Evolutionary conservation across 1,139 yeast species (phyloP), one percentile per base, ranked within the genome.

Genomic region (Suhomyces chickasaworum): DNA sequence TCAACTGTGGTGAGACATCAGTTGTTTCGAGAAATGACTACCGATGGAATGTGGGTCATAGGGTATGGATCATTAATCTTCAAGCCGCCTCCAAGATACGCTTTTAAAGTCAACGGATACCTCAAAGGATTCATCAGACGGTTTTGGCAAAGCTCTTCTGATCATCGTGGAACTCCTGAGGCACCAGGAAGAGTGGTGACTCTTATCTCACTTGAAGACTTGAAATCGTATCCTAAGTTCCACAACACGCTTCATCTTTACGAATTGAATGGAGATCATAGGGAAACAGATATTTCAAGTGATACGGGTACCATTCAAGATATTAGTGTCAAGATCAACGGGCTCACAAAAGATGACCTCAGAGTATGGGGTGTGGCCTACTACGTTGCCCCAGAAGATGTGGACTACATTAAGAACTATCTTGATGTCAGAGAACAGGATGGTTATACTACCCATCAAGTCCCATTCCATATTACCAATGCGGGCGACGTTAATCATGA

Each of bases 51-150:
- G 54, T 90, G 96, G 96, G 78, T 91, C 15, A 84, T 90, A 21
- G 97, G 97, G 3, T 91, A 91, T 60, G 98, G 98, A 1, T 87
- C 96, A 0, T 71, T 91, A 45, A 83, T 91, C 21, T 91, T 86
- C 75, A 91, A 90, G 60, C 97, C 97, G 0, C 97, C 97, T 0
- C 93, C 96, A 18, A 80, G 81, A 49, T 67, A 65, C 36, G 75
- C 78, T 16, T 75, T 78, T 52, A 70, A 81, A 35, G 81, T 87
- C 7, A 83, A 89, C 0, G 97, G 97, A 0, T 80, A 83, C 50
- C 73, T 91, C 23, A 74, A 76, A 47, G 97, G 97, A 1, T 89
- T 73, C 55, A 79, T 86, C 2, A 73, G 98, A 20, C 69, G 97
- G 45, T 91, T 91, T 62, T 91, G 97, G 97, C 97, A 90, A 65